These are phyloP conservation scores for Talaromyces sp. DNA, from an alignment of 2,329 filamentous ascomycete species.

Conservation along the genomic window DNA sequence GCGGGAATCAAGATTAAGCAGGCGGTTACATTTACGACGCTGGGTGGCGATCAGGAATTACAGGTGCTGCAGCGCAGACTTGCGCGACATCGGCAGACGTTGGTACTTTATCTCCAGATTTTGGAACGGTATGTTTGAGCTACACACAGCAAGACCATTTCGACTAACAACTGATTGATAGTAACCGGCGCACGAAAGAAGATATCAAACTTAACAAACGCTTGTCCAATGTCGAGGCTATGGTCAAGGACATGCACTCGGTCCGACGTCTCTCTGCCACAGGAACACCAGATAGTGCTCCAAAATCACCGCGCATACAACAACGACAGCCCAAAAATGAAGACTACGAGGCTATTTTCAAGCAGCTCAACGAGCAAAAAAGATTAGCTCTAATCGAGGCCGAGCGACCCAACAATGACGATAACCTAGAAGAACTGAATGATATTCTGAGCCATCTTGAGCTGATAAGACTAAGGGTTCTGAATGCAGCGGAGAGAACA, in stretches of 20 bases:
- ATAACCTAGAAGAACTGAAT: slow-evolving; percentile 17
- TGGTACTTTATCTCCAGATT: slow-evolving; percentile 20
- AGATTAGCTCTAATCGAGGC: slow-evolving; percentile 18
- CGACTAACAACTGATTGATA: not conserved
- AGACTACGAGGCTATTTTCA: slow-evolving; percentile 19
- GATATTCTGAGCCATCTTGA: slow-evolving; percentile 20
- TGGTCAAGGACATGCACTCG: slow-evolving; percentile 6
- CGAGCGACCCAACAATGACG: slow-evolving; percentile 16
- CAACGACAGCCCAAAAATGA: not conserved
- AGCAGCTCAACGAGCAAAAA: slow-evolving; percentile 16
- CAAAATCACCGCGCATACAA: not conserved
- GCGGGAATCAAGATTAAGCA: slow-evolving; percentile 3
- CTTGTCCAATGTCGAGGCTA: slow-evolving; percentile 7
- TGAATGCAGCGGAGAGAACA: slow-evolving; percentile 19
- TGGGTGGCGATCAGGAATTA: slow-evolving; percentile 17
- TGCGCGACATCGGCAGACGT: slow-evolving; percentile 19
- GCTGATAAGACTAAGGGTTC: slow-evolving; percentile 14
- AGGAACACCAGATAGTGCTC: not conserved
- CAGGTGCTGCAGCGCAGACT: slow-evolving; percentile 18
- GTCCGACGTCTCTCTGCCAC: not conserved
- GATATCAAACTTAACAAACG: slow-evolving; percentile 8
- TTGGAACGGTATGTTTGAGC: slow-evolving; percentile 17
- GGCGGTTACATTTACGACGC: slow-evolving; percentile 2
- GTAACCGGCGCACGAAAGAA: not conserved
- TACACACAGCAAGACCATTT: not conserved